These are phyloP conservation scores for Populus hybrid DNA, from an alignment of 441 rosid genomes.

Conservation along the genomic window DNA sequence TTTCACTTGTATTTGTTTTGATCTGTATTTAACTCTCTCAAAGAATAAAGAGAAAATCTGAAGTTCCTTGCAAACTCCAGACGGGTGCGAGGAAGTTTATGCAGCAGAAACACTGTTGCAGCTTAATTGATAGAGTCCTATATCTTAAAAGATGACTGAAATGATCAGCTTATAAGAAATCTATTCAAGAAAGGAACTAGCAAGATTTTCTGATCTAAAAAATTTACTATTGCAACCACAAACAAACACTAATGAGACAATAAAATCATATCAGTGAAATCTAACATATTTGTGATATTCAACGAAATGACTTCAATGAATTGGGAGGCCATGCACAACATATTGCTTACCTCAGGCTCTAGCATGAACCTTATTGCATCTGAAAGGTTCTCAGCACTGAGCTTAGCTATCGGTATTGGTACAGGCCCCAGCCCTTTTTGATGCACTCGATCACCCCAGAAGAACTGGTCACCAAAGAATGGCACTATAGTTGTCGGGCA, in stretches of 20 bases:
- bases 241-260: background rate
- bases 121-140: background rate
- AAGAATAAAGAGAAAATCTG: background rate
- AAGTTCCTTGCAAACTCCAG: background rate
- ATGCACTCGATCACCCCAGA: constrained; percentile 87
- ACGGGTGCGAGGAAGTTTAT: background rate
- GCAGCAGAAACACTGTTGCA: background rate
- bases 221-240: background rate
- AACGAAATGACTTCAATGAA: background rate
- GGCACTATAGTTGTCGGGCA: constrained; percentile 98
- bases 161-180: background rate
- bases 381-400: constrained; percentile 73
- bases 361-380: constrained; percentile 85
- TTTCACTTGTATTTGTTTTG: background rate
- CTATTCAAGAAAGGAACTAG: background rate
- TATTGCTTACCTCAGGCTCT: constrained; percentile 67
- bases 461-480: constrained; percentile 97
- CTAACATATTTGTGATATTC: background rate
- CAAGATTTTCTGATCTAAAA: background rate
- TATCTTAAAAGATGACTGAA: background rate
- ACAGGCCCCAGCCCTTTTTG: constrained; percentile 78
- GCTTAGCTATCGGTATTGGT: constrained; percentile 82
- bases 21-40: background rate
- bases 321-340: background rate
- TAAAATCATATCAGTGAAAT: background rate